Conservation (phyloP, 2,329 filamentous ascomycete species). For the Dissoconium aciculare region DNA sequence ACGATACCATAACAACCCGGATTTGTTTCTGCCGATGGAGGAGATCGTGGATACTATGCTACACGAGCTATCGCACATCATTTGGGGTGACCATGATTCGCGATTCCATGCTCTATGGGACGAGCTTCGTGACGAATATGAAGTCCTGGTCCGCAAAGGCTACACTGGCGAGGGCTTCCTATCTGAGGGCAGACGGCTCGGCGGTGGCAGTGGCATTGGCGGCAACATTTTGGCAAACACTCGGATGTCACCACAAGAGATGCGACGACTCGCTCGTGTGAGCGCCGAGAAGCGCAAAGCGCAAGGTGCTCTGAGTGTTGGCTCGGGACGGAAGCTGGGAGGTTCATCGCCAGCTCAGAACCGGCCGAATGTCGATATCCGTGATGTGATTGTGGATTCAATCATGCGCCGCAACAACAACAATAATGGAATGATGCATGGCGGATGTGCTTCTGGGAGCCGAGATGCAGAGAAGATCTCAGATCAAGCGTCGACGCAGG, state of each 20-base stretch:
- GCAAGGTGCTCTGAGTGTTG: slow-evolving; percentile 33
- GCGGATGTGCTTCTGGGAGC: slow-evolving; percentile 56
- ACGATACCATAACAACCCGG: slow-evolving; percentile 57
- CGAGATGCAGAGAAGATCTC: slow-evolving; percentile 51
- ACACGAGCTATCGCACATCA: slow-evolving; percentile 82
- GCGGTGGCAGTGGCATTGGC: slow-evolving; percentile 36
- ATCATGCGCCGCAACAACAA: slow-evolving; percentile 50
- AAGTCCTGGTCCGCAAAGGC: slow-evolving; percentile 60
- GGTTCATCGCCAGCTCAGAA: slow-evolving; percentile 41
- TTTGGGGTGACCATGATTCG: slow-evolving; percentile 52
- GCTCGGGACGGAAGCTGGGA: slow-evolving; percentile 59
- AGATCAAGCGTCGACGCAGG: slow-evolving; percentile 52
- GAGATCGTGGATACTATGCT: slow-evolving; percentile 79
- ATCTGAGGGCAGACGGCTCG: slow-evolving; percentile 57
- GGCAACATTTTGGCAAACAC: no score
- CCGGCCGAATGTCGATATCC: slow-evolving; percentile 50
- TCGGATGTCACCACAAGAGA: slow-evolving; percentile 53
- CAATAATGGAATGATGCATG: slow-evolving; percentile 51
- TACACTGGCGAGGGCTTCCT: slow-evolving; percentile 87
- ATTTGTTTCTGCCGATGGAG: slow-evolving; percentile 67
- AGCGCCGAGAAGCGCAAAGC: slow-evolving; percentile 50
- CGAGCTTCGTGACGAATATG: slow-evolving; percentile 72
- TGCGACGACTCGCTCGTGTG: slow-evolving; percentile 55
- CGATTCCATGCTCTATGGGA: slow-evolving; percentile 81
- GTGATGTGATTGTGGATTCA: slow-evolving; percentile 56